phyloP scores from a whole-genome alignment of 257 asterid species.

The Jaltomata sinuosa region DNA sequence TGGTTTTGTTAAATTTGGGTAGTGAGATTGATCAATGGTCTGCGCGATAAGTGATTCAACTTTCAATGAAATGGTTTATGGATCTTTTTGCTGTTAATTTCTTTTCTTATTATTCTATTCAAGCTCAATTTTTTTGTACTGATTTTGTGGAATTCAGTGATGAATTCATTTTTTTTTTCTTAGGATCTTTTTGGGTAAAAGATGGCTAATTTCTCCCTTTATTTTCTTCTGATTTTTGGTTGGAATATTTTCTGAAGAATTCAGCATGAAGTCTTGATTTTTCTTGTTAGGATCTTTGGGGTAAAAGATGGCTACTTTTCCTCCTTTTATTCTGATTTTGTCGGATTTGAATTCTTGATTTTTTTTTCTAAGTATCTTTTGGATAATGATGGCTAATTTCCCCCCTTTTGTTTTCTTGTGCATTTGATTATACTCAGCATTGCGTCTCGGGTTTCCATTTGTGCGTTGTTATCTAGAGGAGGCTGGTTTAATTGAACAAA shows the following conservation, averaged over 20 bases:
- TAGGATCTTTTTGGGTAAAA: background rate
- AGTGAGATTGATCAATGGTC: background rate
- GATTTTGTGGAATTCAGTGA: background rate
- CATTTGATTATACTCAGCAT: constrained; percentile 39
- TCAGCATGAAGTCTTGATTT: too few relatives aligned
- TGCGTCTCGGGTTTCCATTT: constrained; percentile 69
- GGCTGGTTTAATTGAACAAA: background rate
- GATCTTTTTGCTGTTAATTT: background rate
- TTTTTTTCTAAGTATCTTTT: background rate
- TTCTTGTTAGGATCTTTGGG: too few relatives aligned
- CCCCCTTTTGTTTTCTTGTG: background rate
- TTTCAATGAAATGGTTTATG: background rate
- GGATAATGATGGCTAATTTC: background rate
- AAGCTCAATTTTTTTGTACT: background rate
- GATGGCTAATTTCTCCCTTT: background rate
- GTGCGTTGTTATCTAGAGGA: constrained; percentile 32
- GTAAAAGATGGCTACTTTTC: too few relatives aligned
- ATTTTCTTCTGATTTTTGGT: too few relatives aligned
- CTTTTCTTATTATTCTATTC: background rate
- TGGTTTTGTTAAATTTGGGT: background rate
- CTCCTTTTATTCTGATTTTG: background rate
- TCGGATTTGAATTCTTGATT: background rate
- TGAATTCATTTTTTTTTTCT: background rate
- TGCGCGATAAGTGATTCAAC: background rate
- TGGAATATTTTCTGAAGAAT: too few relatives aligned